Conservation (phyloP, 441 rosid genomes). For the Mallotus repandus region DNA sequence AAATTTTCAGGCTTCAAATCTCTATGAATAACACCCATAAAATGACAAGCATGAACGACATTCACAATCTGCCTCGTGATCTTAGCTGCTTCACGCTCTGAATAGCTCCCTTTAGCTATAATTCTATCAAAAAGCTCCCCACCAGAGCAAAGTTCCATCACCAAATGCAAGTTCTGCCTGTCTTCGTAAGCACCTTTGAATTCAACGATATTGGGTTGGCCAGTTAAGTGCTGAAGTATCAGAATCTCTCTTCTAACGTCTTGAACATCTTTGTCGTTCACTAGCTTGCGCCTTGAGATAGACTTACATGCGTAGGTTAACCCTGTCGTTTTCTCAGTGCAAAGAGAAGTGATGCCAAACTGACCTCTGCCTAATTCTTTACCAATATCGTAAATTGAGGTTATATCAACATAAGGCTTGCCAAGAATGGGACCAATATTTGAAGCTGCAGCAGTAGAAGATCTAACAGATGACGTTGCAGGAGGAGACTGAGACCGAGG, state of each 20-base stretch:
- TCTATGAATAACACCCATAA: conserved; percentile 88
- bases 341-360: conserved; percentile 73
- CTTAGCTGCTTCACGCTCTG: conserved; percentile 77
- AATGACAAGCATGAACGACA: conserved; percentile 85
- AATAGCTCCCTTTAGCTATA: conserved; percentile 62
- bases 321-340: conserved; percentile 70
- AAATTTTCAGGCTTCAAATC: conserved; percentile 96
- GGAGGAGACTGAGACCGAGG: conserved; percentile 18
- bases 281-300: conserved; percentile 67
- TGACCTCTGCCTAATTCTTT: conserved; percentile 91
- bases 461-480: neutral
- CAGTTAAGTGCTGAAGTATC: conserved; percentile 82
- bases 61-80: conserved; percentile 64
- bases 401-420: conserved; percentile 68
- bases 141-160: conserved; percentile 95
- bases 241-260: conserved; percentile 74
- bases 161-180: conserved; percentile 65
- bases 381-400: conserved; percentile 50
- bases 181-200: conserved; percentile 91
- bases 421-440: conserved; percentile 50
- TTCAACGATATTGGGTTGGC: conserved; percentile 88
- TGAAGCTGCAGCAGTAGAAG: conserved; percentile 19
- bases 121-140: conserved; percentile 95
- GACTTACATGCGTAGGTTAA: conserved; percentile 77
- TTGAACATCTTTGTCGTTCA: conserved; percentile 57